Percentiles rank a stretch among this genome's conserved stretches.
Evolutionary conservation across 2,329 filamentous ascomycete species (phyloP).

Genomic region (Aaosphaeria pasadenensis): DNA sequence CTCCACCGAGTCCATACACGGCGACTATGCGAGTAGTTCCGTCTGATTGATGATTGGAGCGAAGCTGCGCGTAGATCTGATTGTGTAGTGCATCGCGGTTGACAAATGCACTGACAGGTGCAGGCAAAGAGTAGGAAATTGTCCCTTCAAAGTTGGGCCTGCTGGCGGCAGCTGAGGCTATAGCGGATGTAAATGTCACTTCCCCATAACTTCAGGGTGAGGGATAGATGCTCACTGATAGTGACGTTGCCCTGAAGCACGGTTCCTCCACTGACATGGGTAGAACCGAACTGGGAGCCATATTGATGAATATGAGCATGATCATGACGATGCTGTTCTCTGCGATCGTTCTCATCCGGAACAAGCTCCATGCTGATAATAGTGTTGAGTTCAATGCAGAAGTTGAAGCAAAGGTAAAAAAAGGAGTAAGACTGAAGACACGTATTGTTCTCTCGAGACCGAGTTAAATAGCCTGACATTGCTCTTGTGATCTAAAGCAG

Average conservation of each 20-base stretch:
- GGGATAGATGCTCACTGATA: background rate
- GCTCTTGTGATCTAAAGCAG: no score
- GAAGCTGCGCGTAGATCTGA: background rate
- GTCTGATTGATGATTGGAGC: background rate
- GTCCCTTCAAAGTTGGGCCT: background rate
- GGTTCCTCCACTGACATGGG: background rate
- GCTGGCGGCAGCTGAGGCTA: background rate
- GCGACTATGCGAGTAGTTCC: background rate
- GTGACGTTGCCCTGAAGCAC: background rate
- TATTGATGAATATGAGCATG: background rate
- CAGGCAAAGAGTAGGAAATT: background rate
- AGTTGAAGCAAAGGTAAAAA: no score
- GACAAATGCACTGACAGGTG: background rate
- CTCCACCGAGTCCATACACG: conserved; percentile 7
- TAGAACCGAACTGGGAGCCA: background rate
- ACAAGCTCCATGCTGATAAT: no score
- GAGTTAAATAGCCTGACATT: background rate
- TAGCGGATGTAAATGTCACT: background rate
- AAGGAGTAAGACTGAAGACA: no score
- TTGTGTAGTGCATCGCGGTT: background rate
- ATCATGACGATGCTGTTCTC: background rate
- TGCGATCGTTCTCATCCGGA: background rate
- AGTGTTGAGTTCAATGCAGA: no score
- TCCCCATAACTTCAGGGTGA: background rate
- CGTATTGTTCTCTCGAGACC: background rate